Evolutionary conservation across 371 early-diverging fungal genomes (phyloP).

Genomic region (Dipsacomyces acuminosporus): DNA sequence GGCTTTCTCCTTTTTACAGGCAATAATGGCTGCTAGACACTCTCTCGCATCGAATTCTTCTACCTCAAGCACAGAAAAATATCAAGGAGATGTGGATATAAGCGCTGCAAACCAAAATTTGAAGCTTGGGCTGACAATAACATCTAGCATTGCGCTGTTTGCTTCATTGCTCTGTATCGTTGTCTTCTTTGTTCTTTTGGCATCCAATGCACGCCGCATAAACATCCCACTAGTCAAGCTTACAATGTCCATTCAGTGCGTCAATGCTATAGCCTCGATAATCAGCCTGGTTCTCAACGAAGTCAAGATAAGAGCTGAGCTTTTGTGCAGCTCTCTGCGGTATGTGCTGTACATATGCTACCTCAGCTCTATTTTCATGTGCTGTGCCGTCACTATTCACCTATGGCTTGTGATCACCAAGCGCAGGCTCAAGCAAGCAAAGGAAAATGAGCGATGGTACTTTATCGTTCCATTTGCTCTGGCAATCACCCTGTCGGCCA

Average conservation of each 20-base stretch:
- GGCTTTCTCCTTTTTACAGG: too few relatives aligned
- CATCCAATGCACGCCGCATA: constrained; percentile 24
- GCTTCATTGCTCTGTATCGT: constrained; percentile 22
- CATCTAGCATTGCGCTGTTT: constrained; percentile 16
- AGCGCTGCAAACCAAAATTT: background rate
- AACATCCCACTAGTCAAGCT: constrained; percentile 38
- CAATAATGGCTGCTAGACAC: too few relatives aligned
- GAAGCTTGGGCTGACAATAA: constrained; percentile 6
- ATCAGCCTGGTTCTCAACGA: constrained; percentile 21
- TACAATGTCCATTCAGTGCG: constrained; percentile 37
- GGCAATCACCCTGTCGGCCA: constrained; percentile 22
- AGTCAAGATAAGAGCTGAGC: constrained; percentile 5
- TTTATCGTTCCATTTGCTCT: constrained; percentile 31
- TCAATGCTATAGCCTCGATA: constrained; percentile 29
- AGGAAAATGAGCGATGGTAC: constrained; percentile 41
- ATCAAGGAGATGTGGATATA: too few relatives aligned
- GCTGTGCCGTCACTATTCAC: constrained; percentile 34
- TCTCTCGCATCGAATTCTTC: too few relatives aligned
- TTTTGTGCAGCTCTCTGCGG: constrained; percentile 32
- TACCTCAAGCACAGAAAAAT: too few relatives aligned
- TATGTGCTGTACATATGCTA: constrained; percentile 39
- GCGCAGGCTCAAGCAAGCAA: constrained; percentile 25
- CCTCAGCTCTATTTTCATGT: constrained; percentile 41
- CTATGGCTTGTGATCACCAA: constrained; percentile 42
- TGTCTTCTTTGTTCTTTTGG: constrained; percentile 22